Percentiles rank a stretch among this genome's conserved stretches.
Evolutionary conservation across 164 flowering plant genomes (phyloP).

Genomic region (Hamamelis virginiana): DNA sequence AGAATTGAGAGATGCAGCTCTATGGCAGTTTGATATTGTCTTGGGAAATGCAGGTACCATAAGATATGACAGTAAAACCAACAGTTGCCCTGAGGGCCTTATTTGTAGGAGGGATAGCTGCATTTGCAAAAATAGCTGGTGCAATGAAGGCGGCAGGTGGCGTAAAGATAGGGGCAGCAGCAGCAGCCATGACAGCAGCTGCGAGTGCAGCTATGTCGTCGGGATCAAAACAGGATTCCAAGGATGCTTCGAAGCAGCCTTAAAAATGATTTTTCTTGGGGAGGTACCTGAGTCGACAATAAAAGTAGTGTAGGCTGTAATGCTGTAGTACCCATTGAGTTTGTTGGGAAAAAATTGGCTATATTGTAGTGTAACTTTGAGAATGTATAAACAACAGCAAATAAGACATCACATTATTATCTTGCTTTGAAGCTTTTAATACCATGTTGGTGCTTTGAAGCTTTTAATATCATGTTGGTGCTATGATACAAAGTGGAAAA

Average conservation of each 20-base stretch:
- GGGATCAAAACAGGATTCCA: constrained; percentile 49
- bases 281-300: background rate
- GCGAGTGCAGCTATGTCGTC: constrained; percentile 74
- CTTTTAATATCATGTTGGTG: too few species aligned
- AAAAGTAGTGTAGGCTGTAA: constrained; percentile 11
- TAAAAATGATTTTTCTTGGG: constrained; percentile 14
- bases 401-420: too few species aligned
- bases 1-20: background rate
- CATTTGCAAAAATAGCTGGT: constrained; percentile 80
- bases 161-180: constrained; percentile 82
- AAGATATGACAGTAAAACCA: constrained; percentile 67
- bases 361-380: background rate
- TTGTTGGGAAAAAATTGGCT: background rate
- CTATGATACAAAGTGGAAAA: constrained; percentile 16
- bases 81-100: constrained; percentile 84
- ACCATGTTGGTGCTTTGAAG: too few species aligned
- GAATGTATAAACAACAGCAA: background rate
- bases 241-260: constrained; percentile 33
- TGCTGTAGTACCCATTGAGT: background rate
- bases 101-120: constrained; percentile 83
- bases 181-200: constrained; percentile 82
- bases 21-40: background rate
- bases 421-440: too few species aligned
- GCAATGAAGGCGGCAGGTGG: constrained; percentile 91
- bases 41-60: constrained; percentile 14